Evolutionary conservation across 345 rosid genomes (phyloP).

Genomic region (Lumnitzera racemosa): DNA sequence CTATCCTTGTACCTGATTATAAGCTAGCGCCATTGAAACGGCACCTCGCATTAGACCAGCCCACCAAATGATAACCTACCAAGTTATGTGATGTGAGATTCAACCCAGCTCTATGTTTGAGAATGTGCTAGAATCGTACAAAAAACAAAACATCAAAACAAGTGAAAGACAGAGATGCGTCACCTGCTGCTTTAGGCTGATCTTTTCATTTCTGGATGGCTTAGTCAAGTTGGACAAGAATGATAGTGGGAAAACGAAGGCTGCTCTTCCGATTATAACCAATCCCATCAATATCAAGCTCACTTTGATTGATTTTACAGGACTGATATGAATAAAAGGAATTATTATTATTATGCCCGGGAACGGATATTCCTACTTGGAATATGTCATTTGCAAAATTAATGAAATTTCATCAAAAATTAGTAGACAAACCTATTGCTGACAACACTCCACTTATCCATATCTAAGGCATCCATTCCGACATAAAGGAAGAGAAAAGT

Average conservation of each 20-base stretch:
- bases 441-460: constrained; percentile 78
- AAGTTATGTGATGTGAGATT: background rate
- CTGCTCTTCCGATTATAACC: constrained; percentile 79
- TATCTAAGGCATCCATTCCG: constrained; percentile 97
- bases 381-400: background rate
- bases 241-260: constrained; percentile 81
- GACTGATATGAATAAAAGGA: constrained; percentile 33
- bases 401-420: background rate
- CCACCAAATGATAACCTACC: constrained; percentile 3
- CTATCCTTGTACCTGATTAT: constrained; percentile 3
- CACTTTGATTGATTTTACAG: constrained; percentile 62
- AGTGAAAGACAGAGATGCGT: constrained; percentile 3
- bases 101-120: background rate
- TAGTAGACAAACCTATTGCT: constrained; percentile 49
- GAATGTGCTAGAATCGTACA: background rate
- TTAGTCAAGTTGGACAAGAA: constrained; percentile 80
- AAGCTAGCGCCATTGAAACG: constrained; percentile 2
- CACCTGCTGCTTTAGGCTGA: constrained; percentile 67
- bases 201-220: constrained; percentile 45
- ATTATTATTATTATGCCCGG: background rate
- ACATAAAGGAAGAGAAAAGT: constrained; percentile 92
- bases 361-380: background rate
- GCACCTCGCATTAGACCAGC: constrained; percentile 2
- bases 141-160: background rate
- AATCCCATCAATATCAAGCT: constrained; percentile 76